These are phyloP conservation scores for Acanthamoeba lenticulata DNA, from an alignment of 208 protist genomes.

Conservation along the genomic window DNA sequence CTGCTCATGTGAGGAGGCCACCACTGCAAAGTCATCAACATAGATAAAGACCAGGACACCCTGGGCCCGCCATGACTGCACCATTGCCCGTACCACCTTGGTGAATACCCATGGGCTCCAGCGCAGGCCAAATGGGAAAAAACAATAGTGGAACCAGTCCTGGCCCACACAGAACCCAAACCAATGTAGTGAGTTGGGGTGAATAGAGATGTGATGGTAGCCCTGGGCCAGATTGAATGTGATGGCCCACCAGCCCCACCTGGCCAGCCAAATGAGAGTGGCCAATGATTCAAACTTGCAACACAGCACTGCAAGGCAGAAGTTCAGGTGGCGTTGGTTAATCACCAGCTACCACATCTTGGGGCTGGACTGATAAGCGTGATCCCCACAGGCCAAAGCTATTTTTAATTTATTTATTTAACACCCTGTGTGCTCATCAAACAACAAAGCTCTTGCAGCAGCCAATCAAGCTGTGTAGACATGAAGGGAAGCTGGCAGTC, in stretches of 20 bases:
- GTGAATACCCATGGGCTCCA: constrained; percentile 9
- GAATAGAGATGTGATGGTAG: constrained; percentile 29
- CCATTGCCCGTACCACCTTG: neutral
- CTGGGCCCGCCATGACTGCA: neutral
- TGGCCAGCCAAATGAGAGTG: neutral
- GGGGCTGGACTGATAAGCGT: neutral
- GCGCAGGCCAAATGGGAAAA: neutral
- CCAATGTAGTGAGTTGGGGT: neutral
- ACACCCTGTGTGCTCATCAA: neutral
- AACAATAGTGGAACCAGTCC: neutral
- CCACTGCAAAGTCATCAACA: neutral
- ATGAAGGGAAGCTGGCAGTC: neutral
- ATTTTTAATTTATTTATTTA: neutral
- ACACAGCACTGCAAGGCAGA: neutral
- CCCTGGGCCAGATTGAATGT: neutral
- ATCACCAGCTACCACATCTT: constrained; percentile 51
- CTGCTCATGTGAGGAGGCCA: neutral
- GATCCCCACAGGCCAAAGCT: neutral
- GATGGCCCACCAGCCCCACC: neutral
- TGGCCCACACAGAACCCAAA: neutral
- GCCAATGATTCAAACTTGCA: constrained; percentile 10
- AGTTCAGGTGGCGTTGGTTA: neutral
- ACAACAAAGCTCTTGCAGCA: neutral
- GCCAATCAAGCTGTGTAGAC: neutral
- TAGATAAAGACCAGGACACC: neutral